Evolutionary conservation across 2,329 filamentous ascomycete genomes (phyloP), one percentile per base, ranked within the genome.

Genomic region (Trichoderma pleuroti): DNA sequence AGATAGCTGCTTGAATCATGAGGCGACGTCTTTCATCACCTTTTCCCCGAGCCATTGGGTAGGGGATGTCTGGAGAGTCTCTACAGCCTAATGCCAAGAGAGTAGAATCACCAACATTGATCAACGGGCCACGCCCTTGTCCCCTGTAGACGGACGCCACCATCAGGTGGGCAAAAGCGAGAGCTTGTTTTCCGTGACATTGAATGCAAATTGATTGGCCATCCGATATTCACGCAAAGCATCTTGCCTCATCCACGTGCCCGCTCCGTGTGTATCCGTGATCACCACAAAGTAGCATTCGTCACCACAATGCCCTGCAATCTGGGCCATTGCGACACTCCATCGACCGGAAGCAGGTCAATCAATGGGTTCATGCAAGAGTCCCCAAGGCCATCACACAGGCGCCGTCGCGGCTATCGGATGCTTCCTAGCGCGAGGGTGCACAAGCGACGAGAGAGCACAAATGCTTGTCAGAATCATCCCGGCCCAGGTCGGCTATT

Each of bases 321-420:
- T 56, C 39, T 56, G 9, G 12, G 42, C 39, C 54, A 12, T 14
- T 21, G 21, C 65, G 39, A 56, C 26, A 42, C 42, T 59, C 65
- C 5, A 30, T 26, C 46, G n/a, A 24, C 46, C 34, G 26, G 34
- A 67, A 46, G 14, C 34, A 46, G 16, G 32, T 34, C 32, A 42
- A 4, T 34, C 32, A 42, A 4, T 42, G 9, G 39, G 39, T 28
- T 61, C 56, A 60, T 68, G 65, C 56, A 57, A 60, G 36, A 32
- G 2, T 18, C 1, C 5, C 28, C n/a, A 60, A 30, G 36, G 54
- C 24, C 52, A 24, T 16, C 26, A 59, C 21, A 68, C 46, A 63
- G 59, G 59, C 67, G 67, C 67, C 57, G 30, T 70, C 57, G 67
- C 67, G 67, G 67, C 59, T 70, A 70, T 70, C 67, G 67, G 67